Conservation (phyloP, 495 filamentous ascomycete species). For the Neurospora terricola region DNA sequence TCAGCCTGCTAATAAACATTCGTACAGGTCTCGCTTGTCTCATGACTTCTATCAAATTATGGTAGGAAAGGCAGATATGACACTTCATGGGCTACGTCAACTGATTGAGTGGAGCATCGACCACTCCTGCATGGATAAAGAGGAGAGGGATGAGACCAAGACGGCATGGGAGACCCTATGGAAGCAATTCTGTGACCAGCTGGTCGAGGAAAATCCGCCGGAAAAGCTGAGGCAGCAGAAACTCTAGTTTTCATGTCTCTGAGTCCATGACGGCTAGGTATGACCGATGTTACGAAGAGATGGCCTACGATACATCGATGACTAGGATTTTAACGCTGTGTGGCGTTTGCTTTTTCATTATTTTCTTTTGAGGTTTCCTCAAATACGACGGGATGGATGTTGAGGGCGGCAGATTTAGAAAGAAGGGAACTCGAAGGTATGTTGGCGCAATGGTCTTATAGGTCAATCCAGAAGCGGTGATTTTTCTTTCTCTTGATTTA, state of each 20-base stretch:
- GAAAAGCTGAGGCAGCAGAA: neutral
- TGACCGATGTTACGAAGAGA: neutral
- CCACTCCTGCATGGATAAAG: constrained; percentile 37
- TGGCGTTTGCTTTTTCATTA: neutral
- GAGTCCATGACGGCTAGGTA: neutral
- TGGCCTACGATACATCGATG: neutral
- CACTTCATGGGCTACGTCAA: constrained; percentile 41
- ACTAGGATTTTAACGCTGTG: neutral
- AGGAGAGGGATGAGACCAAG: constrained; percentile 20
- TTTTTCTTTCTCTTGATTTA: neutral
- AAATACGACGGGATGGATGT: neutral
- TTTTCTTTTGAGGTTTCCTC: neutral
- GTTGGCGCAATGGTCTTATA: neutral
- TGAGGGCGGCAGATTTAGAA: neutral
- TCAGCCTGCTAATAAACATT: neutral
- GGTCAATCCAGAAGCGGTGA: neutral
- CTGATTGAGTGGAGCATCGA: constrained; percentile 46
- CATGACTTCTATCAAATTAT: constrained; percentile 49
- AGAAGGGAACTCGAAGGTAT: neutral
- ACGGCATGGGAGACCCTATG: constrained; percentile 35
- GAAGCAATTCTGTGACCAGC: constrained; percentile 32
- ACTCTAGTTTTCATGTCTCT: neutral
- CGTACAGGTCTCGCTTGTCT: constrained; percentile 39
- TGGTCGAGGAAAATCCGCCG: constrained; percentile 14
- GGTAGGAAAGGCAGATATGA: constrained; percentile 42